Base-by-base conservation (phyloP, 306 rosid species). In the Malus sieversii region DNA sequence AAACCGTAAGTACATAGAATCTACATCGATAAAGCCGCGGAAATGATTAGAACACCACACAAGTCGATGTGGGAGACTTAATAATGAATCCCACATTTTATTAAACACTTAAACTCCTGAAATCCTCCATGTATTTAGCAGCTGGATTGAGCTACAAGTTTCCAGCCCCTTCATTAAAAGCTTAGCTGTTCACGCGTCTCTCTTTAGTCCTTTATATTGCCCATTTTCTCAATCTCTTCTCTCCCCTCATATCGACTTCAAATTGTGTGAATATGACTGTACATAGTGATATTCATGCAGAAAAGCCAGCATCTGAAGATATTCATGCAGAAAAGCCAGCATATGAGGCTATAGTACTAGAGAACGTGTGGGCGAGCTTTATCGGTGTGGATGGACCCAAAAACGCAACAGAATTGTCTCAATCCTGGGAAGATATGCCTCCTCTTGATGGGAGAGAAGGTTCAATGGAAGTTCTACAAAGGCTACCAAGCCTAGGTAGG, bases 401-500 rank as follows among this genome's bases (percentile, higher is more conserved):
- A 71, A 74, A 76, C 40, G 71, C 62, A 68, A 45, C 68, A 70
- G 83, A 77, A 55, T 11, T 63, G 60, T 72, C 82, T 1, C 79
- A 79, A 30, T 25, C 87, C 6, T 91, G 97, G 97, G 89, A 82
- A 67, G 96, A 86, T 63, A 32, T 94, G 22, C 93, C 92, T 38
- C 59, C 33, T 73, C 94, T 91, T 57, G 79, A 75, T 72, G 81
- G 86, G 48, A 82, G 86, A 86, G 82, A 83, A 59, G 92, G 89
- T 1, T 87, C 97, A 0, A 55, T 72, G 86, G 89, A 87, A 74
- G 76, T 83, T 74, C 90, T 93, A 33, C 79, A 84, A 59, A 86
- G 96, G 74, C 84, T 93, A 68, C 98, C 98, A 18, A 93, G 97
- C 77, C 84, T 93, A 60, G 97, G 98, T 52, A 87, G 97, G 84